Percentiles rank a stretch among this genome's conserved stretches.
These are phyloP conservation scores for Aspergillus calidoustus DNA, from an alignment of 2,329 filamentous ascomycete species.

Conservation along the genomic window DNA sequence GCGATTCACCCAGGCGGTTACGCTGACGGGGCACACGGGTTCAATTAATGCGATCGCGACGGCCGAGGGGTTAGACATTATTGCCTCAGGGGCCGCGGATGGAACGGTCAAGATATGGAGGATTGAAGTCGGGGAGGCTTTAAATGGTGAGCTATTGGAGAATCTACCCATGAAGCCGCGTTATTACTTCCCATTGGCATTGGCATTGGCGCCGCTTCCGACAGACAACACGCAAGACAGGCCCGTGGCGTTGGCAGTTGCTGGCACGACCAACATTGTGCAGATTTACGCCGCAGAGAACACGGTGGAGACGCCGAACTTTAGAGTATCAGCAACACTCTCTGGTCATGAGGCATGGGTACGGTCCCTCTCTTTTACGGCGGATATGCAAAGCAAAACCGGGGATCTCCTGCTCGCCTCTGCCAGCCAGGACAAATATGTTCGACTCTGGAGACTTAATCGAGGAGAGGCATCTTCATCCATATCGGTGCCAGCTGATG, in stretches of 20 bases:
- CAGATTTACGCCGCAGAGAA: slow-evolving; percentile 73
- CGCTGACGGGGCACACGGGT: slow-evolving; percentile 68
- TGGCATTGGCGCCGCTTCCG: slow-evolving; percentile 70
- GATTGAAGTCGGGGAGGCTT: slow-evolving; percentile 49
- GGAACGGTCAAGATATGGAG: slow-evolving; percentile 70
- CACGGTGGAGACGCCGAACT: slow-evolving; percentile 51
- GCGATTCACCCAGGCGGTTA: slow-evolving; percentile 52
- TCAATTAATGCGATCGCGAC: slow-evolving; percentile 70
- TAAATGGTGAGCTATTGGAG: slow-evolving; percentile 61
- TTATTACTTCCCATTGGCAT: slow-evolving; percentile 74
- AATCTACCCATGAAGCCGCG: slow-evolving; percentile 74
- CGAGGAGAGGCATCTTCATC: slow-evolving; percentile 66
- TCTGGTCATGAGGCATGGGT: slow-evolving; percentile 95
- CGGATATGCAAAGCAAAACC: slow-evolving; percentile 58
- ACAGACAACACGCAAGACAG: slow-evolving; percentile 52
- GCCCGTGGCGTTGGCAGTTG: slow-evolving; percentile 73
- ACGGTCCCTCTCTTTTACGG: slow-evolving; percentile 77
- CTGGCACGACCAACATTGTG: slow-evolving; percentile 80
- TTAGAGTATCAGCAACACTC: slow-evolving; percentile 75
- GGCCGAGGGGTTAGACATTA: slow-evolving; percentile 50
- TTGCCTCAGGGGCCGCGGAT: slow-evolving; percentile 67
- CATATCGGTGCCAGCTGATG: slow-evolving; percentile 41
- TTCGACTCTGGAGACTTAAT: slow-evolving; percentile 88
- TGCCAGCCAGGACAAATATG: slow-evolving; percentile 96
- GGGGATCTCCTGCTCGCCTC: slow-evolving; percentile 84